A percentile compares a stretch with the other conserved stretches of the same genome.
Conservation (phyloP, 2,329 filamentous ascomycete genomes). For the Fusarium gaditjirri region DNA sequence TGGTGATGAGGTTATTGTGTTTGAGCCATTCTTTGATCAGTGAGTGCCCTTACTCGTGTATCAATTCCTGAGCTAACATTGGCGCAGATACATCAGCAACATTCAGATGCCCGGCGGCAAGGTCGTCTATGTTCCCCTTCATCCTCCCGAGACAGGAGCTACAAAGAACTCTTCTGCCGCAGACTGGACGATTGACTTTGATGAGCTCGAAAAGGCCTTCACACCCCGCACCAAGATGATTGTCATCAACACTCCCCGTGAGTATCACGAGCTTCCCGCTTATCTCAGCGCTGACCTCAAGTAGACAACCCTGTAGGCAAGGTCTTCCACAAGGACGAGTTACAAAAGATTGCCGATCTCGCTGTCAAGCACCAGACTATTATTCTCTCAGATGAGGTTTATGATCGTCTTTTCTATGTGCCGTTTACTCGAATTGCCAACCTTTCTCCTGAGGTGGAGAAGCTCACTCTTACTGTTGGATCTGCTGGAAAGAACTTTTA, state of each 20-base stretch:
- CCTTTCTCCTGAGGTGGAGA: constrained; percentile 87
- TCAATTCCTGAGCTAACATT: not conserved
- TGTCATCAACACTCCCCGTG: constrained; percentile 80
- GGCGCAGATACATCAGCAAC: constrained; percentile 79
- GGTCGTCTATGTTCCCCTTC: constrained; percentile 94
- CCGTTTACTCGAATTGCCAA: constrained; percentile 95
- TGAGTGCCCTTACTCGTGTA: constrained; percentile 46
- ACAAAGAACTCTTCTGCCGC: constrained; percentile 83
- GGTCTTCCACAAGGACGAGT: constrained; percentile 86
- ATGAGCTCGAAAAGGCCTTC: constrained; percentile 82
- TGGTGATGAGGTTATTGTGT: constrained; percentile 96
- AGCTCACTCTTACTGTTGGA: constrained; percentile 90
- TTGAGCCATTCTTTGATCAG: constrained; percentile 99
- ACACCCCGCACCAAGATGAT: constrained; percentile 95
- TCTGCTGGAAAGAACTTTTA: constrained; percentile 99
- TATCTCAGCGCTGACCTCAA: constrained; percentile 11
- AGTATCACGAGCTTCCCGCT: constrained; percentile 12
- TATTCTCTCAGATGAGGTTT: constrained; percentile 92
- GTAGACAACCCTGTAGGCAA: constrained; percentile 95
- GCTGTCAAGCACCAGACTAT: constrained; percentile 94
- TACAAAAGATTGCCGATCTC: constrained; percentile 85
- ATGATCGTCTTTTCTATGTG: constrained; percentile 94
- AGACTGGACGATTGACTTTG: constrained; percentile 89
- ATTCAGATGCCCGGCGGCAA: constrained; percentile 98
- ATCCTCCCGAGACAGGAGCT: constrained; percentile 84